These are phyloP conservation scores for Chlorella sp. DNA, from an alignment of 139 green algal species.

Conservation along the genomic window DNA sequence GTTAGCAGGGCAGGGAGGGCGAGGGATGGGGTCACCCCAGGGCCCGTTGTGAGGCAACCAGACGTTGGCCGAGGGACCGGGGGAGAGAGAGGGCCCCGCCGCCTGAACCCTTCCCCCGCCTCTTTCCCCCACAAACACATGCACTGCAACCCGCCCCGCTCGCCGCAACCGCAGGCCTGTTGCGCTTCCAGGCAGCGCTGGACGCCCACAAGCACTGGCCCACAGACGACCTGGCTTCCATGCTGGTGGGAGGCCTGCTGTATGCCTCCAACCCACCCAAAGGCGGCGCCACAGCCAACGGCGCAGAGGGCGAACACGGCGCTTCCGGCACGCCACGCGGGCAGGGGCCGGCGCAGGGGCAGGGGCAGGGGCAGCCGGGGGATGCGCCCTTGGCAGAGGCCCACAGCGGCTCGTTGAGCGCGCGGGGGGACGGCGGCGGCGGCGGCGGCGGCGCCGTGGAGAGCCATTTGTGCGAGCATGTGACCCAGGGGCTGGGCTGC, in stretches of 20 bases:
- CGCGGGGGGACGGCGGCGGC: not conserved
- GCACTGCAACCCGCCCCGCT: no score
- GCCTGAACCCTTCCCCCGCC: no score
- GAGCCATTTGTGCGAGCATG: conserved; percentile 11
- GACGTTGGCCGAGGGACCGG: no score
- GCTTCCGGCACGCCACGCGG: not conserved
- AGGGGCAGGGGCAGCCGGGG: not conserved
- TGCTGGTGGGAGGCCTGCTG: conserved; percentile 14
- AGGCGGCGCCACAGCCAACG: not conserved
- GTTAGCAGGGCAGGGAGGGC: no score
- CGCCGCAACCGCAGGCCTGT: conserved; percentile 7
- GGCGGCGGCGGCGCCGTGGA: not conserved
- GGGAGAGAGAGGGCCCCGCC: no score
- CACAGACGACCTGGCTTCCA: conserved; percentile 1
- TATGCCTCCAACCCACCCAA: not conserved
- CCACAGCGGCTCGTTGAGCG: not conserved
- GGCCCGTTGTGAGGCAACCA: no score
- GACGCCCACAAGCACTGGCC: conserved; percentile 20
- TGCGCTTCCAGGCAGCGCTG: conserved; percentile 16
- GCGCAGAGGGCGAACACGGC: not conserved
- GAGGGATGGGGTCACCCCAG: no score
- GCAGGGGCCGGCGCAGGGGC: not conserved
- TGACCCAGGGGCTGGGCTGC: not conserved
- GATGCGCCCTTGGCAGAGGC: not conserved
- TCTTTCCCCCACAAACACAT: no score